Evolutionary conservation across 2,329 filamentous ascomycete species (phyloP).

Genomic region (Fusarium protoensiforme): DNA sequence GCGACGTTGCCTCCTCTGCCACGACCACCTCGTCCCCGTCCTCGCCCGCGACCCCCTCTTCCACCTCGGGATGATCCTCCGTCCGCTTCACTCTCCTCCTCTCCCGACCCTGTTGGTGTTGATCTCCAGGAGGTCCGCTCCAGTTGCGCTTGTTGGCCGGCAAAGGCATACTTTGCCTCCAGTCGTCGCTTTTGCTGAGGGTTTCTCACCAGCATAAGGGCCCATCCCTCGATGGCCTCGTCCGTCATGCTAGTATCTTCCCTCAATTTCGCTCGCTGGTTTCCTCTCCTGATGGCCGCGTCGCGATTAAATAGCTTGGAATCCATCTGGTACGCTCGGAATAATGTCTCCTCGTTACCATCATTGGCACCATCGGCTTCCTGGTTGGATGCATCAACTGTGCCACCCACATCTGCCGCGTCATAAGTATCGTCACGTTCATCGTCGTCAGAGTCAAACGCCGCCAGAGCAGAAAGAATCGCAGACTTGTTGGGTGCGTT

Average conservation of each 20-base stretch:
- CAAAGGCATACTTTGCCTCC: conserved; percentile 76
- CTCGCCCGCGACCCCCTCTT: conserved; percentile 58
- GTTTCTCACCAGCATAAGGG: conserved; percentile 82
- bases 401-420: conserved; percentile 88
- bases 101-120: conserved; percentile 63
- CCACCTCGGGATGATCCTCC: conserved; percentile 58
- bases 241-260: conserved; percentile 89
- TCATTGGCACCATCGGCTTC: conserved; percentile 60
- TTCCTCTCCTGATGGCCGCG: conserved; percentile 73
- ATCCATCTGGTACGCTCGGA: conserved; percentile 74
- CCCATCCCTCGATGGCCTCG: conserved; percentile 95
- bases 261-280: conserved; percentile 71
- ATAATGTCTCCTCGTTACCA: conserved; percentile 77
- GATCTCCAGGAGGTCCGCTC: conserved; percentile 73
- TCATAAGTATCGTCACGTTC: conserved; percentile 98
- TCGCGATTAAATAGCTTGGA: conserved; percentile 78
- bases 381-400: conserved; percentile 77
- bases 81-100: conserved; percentile 66
- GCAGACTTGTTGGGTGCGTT: conserved; percentile 81
- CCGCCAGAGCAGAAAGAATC: conserved; percentile 86
- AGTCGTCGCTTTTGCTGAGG: conserved; percentile 74
- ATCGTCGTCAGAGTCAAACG: conserved; percentile 94
- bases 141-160: conserved; percentile 73
- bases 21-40: conserved; percentile 60
- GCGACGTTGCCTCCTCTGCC: conserved; percentile 70